Conservation (phyloP, 805 yeast species). For the Pichia exigua region DNA sequence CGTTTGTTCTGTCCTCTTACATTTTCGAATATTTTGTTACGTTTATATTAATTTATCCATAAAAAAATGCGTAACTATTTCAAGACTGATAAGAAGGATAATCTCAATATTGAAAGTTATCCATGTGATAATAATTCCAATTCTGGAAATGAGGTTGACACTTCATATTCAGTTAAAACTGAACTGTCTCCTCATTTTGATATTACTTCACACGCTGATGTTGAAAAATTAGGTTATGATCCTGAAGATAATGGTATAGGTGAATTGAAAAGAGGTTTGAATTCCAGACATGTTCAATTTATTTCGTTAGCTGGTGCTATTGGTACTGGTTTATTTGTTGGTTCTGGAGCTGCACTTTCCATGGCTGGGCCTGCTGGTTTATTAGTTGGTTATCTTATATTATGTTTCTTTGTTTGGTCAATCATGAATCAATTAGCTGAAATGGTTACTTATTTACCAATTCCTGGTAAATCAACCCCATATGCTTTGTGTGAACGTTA, state of each 20-base stretch:
- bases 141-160: not conserved
- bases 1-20: not conserved
- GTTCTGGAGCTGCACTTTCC: constrained; percentile 37
- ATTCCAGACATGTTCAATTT: constrained; percentile 48
- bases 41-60: not conserved
- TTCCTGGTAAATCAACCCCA: constrained; percentile 41
- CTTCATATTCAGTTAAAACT: not conserved
- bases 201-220: not conserved
- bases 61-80: not conserved
- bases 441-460: constrained; percentile 53
- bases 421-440: constrained; percentile 61
- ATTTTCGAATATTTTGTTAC: not conserved
- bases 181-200: not conserved
- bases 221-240: constrained; percentile 3
- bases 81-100: not conserved
- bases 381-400: constrained; percentile 50
- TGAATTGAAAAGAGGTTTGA: constrained; percentile 31
- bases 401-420: constrained; percentile 57
- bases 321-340: constrained; percentile 54
- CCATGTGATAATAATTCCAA: not conserved
- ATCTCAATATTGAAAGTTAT: not conserved
- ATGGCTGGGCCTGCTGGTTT: constrained; percentile 30
- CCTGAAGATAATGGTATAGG: constrained; percentile 6
- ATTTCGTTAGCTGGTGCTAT: constrained; percentile 67
- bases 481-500: constrained; percentile 26